Conservation (phyloP, 1,284 basidiomycete species). For the Ceratobasidium sp. region DNA sequence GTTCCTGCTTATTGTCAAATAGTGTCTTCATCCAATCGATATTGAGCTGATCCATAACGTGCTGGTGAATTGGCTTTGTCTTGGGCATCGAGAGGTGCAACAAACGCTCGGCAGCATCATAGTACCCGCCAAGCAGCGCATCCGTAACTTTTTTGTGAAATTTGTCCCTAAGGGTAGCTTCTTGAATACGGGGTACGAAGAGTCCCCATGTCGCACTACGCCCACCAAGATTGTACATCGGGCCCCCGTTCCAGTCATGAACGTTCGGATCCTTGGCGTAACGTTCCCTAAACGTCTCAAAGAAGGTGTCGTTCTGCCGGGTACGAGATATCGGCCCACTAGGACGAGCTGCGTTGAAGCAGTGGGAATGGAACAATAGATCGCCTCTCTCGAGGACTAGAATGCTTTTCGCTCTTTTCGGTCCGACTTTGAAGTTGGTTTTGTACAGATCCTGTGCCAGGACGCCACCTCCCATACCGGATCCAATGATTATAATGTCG, state of each 20-base stretch:
- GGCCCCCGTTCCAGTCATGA: slow-evolving; percentile 50
- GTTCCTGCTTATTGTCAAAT: slow-evolving; percentile 1
- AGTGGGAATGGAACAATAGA: slow-evolving; percentile 51
- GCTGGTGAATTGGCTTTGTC: slow-evolving; percentile 46
- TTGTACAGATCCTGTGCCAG: slow-evolving; percentile 49
- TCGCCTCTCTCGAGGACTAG: slow-evolving; percentile 50
- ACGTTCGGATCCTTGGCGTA: slow-evolving; percentile 30
- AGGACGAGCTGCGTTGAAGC: slow-evolving; percentile 50
- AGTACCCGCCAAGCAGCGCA: slow-evolving; percentile 22
- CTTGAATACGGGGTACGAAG: slow-evolving; percentile 49
- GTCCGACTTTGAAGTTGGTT: slow-evolving; percentile 47
- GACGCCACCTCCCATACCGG: slow-evolving; percentile 50
- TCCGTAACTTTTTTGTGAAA: slow-evolving; percentile 24
- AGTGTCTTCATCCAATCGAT: background rate
- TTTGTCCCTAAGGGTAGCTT: slow-evolving; percentile 44
- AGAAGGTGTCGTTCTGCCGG: slow-evolving; percentile 51
- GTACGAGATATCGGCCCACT: slow-evolving; percentile 43
- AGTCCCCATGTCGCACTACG: slow-evolving; percentile 50
- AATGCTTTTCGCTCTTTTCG: slow-evolving; percentile 48
- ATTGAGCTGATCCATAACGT: slow-evolving; percentile 50
- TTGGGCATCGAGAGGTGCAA: slow-evolving; percentile 45
- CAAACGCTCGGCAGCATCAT: slow-evolving; percentile 44
- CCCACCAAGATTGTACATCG: slow-evolving; percentile 46
- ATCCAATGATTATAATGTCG: slow-evolving; percentile 50
- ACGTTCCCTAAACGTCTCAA: slow-evolving; percentile 47